Evolutionary conservation across 2,329 filamentous ascomycete genomes (phyloP).

Genomic region (Venturia aucupariae): DNA sequence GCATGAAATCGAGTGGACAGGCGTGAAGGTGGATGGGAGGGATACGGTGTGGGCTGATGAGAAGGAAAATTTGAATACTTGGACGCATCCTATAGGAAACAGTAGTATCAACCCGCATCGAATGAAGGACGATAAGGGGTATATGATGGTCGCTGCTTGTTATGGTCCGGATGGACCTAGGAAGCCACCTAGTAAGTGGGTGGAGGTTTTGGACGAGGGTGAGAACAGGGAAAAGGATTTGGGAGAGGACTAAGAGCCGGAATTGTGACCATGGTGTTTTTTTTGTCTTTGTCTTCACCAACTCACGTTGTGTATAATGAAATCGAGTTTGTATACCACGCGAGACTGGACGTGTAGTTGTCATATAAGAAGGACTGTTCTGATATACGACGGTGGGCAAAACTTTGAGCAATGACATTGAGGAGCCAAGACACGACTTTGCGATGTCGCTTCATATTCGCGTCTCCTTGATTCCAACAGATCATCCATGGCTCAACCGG

Average conservation of each 20-base stretch:
- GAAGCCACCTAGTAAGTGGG: conserved; percentile 3
- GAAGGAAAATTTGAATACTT: not conserved
- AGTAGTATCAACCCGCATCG: conserved; percentile 11
- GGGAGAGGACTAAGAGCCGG: not conserved
- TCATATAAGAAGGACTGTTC: too few species aligned
- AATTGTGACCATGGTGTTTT: not conserved
- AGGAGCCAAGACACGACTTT: too few species aligned
- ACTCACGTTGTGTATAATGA: not conserved
- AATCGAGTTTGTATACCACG: not conserved
- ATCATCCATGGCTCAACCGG: too few species aligned
- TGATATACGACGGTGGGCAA: too few species aligned
- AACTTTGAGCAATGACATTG: too few species aligned
- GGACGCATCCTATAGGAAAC: conserved; percentile 1
- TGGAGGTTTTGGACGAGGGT: not conserved
- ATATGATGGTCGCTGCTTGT: conserved; percentile 13
- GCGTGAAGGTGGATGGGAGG: not conserved
- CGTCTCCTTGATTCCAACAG: too few species aligned
- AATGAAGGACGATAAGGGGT: conserved; percentile 10
- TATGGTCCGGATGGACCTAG: conserved; percentile 10
- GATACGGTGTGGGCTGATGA: conserved; percentile 10
- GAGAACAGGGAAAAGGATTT: not conserved
- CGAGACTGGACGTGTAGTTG: too few species aligned
- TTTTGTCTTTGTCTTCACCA: not conserved
- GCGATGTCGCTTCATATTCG: too few species aligned
- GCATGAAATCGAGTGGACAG: conserved; percentile 8